phyloP scores from a whole-genome alignment of 257 asterid species.

The Solanum infundibuliforme region DNA sequence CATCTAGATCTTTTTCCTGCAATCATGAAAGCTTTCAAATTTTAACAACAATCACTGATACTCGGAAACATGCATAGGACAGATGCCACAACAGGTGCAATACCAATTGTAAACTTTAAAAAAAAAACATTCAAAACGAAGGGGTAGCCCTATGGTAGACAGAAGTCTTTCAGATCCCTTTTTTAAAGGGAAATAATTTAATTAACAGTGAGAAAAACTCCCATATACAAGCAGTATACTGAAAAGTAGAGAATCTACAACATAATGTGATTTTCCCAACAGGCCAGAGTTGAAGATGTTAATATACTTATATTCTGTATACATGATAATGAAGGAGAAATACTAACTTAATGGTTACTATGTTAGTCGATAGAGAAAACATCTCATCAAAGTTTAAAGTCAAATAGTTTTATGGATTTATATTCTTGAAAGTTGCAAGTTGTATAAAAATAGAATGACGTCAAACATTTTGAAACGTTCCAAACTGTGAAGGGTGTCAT shows the following conservation, averaged over 20 bases:
- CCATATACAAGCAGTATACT: neutral
- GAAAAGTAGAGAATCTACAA: neutral
- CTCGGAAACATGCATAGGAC: neutral
- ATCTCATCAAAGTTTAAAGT: neutral
- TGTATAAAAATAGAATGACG: neutral
- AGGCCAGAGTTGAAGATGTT: neutral
- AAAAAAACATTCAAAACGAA: neutral
- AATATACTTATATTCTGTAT: neutral
- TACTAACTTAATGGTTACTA: neutral
- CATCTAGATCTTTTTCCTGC: conserved; percentile 31
- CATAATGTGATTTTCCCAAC: neutral
- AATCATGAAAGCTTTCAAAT: neutral
- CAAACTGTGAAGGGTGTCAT: neutral
- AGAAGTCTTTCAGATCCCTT: neutral
- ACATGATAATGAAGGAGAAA: neutral
- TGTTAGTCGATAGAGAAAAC: neutral
- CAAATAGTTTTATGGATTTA: neutral
- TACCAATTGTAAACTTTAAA: neutral
- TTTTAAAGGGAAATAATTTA: neutral
- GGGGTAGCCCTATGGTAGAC: neutral
- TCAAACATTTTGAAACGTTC: neutral
- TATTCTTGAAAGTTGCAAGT: neutral
- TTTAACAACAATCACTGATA: neutral
- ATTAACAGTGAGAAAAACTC: neutral
- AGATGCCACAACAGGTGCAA: neutral